Evolutionary conservation across 1,284 basidiomycete species (phyloP).

Genomic region (Taiwanofungus camphoratus): DNA sequence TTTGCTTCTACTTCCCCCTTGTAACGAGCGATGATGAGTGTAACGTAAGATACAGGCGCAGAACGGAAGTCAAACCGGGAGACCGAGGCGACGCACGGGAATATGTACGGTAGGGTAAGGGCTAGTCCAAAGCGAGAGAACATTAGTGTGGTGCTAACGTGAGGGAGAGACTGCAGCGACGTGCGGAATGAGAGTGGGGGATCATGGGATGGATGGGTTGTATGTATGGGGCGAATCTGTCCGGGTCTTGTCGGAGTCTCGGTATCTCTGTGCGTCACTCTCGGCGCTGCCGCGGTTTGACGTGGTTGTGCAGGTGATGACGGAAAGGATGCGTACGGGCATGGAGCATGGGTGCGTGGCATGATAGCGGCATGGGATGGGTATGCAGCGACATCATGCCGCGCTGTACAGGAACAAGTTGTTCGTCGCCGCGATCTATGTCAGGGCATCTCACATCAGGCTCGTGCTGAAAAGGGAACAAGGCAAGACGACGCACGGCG

Average conservation of each 20-base stretch:
- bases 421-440: constrained; percentile 91
- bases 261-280: constrained; percentile 20
- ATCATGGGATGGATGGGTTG: constrained; percentile 5
- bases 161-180: constrained; percentile 4
- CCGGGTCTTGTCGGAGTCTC: constrained; percentile 8
- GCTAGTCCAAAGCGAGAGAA: constrained; percentile 1
- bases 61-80: constrained; percentile 6
- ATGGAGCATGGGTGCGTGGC: constrained; percentile 4
- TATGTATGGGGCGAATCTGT: constrained; percentile 11
- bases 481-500: constrained; percentile 55
- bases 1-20: constrained; percentile 14
- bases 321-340: constrained; percentile 2
- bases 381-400: constrained; percentile 42
- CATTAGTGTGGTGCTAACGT: constrained; percentile 5
- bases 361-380: constrained; percentile 6
- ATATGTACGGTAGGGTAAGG: constrained; percentile 2
- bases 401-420: constrained; percentile 87
- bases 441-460: constrained; percentile 7
- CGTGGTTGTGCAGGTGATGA: constrained; percentile 12
- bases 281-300: constrained; percentile 14
- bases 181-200: constrained; percentile 2
- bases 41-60: constrained; percentile 13
- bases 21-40: constrained; percentile 11
- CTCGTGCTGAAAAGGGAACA: background rate
- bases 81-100: constrained; percentile 6